phyloP scores from a whole-genome alignment of 2,329 filamentous ascomycete genomes.

The Aureobasidium sp. region DNA sequence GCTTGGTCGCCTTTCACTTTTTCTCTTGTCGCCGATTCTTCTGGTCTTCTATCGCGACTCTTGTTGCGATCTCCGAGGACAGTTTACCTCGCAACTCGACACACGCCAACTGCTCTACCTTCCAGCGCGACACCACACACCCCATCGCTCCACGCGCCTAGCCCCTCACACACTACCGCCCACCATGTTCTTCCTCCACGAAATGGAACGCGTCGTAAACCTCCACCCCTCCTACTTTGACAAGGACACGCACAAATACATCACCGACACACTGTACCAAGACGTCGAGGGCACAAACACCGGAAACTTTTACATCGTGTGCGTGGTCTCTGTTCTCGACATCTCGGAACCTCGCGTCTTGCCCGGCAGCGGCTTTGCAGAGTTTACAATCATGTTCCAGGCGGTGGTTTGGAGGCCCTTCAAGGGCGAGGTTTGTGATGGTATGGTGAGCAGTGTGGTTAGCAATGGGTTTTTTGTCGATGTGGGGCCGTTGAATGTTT shows the following conservation, averaged over 20 bases:
- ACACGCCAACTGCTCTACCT: neutral
- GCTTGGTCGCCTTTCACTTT: slow-evolving; percentile 8
- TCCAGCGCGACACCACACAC: neutral
- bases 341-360: slow-evolving; percentile 81
- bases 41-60: neutral
- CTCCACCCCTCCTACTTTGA: slow-evolving; percentile 97
- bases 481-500: slow-evolving; percentile 67
- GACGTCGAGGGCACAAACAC: slow-evolving; percentile 95
- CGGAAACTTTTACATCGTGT: slow-evolving; percentile 94
- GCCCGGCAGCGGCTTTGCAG: slow-evolving; percentile 81
- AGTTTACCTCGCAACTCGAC: neutral
- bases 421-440: slow-evolving; percentile 96
- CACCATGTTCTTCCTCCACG: slow-evolving; percentile 94
- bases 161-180: no score
- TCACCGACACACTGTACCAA: slow-evolving; percentile 78
- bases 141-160: neutral
- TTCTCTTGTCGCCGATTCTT: neutral
- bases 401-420: slow-evolving; percentile 97
- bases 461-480: slow-evolving; percentile 84
- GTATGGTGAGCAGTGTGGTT: slow-evolving; percentile 84
- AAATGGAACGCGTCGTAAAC: slow-evolving; percentile 88
- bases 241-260: slow-evolving; percentile 82
- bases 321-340: slow-evolving; percentile 92
- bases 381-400: slow-evolving; percentile 90
- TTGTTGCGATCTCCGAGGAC: neutral